Base-by-base conservation (phyloP, 176 grass and related monocot genomes). In the Triticum urartu region DNA sequence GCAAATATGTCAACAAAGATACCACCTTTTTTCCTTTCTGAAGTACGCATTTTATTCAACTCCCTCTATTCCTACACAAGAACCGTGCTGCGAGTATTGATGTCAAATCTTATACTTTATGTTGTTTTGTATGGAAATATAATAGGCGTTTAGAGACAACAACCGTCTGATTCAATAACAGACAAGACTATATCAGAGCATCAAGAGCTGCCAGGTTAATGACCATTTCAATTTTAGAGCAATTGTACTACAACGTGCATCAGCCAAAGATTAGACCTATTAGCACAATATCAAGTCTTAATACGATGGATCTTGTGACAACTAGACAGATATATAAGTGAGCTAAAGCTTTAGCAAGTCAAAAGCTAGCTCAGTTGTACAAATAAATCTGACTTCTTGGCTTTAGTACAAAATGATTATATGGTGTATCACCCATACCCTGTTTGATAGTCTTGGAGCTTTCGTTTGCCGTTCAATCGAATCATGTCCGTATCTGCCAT, bases 361-460 rank as follows among this genome's bases (percentile, higher is more conserved):
- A 87, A 73, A 38, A 26, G 36, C 38, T 79, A 84, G 7, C 59
- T 80, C 68, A 75, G 56, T 50, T 84, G 75, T 70, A 45, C 64
- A 88, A 77, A 32, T 52, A 14, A 77, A 67, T 21, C 15, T 14
- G 33, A 82, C 22, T 47, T 47, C 1, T 47, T 67, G 43, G n/a
- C 34, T 21, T 40, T 70, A 71, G 45, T 63, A 12, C 3, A 74
- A 83, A 70, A 40, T 43, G 54, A 64, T 14, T 52, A 3, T 10
- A 75, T 72, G 18, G 9, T 73, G 75, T 35, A 68, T 48, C 34
- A 89, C 82, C 22, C 54, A 62, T 92, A 97, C 95, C 75, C 45
- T 24, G 61, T 83, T 82, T 70, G 84, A 86, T 84, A 78, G 33
- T 83, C 86, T 94, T 73, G 84, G 90, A 74, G 84, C 92, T 90